Conservation (phyloP, 2,329 filamentous ascomycete species). For the Gnomoniopsis sp. region DNA sequence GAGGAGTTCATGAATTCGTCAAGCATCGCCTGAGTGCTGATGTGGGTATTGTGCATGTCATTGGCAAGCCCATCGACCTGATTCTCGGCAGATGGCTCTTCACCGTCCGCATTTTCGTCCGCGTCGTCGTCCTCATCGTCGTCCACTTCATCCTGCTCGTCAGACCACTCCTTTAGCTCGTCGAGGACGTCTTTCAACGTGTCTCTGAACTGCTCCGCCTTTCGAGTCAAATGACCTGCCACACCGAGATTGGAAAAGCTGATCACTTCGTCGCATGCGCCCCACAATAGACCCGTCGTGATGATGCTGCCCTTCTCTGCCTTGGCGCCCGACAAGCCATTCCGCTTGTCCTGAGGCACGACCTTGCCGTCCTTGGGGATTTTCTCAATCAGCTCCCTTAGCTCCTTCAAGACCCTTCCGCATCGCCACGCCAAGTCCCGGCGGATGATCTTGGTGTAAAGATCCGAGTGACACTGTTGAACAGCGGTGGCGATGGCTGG, state of each 20-base stretch:
- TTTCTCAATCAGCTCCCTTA: slow-evolving; percentile 56
- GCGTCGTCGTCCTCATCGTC: slow-evolving; percentile 47
- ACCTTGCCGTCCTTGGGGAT: slow-evolving; percentile 59
- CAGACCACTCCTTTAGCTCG: slow-evolving; percentile 85
- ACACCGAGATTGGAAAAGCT: slow-evolving; percentile 65
- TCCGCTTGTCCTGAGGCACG: slow-evolving; percentile 44
- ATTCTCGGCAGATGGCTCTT: slow-evolving; percentile 31
- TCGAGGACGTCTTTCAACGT: slow-evolving; percentile 78
- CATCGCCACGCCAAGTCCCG: slow-evolving; percentile 60
- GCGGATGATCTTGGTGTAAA: slow-evolving; percentile 62
- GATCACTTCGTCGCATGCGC: slow-evolving; percentile 71
- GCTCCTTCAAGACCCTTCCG: slow-evolving; percentile 58
- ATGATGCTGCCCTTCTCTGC: slow-evolving; percentile 52
- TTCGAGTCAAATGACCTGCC: slow-evolving; percentile 65
- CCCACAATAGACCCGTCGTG: slow-evolving; percentile 77
- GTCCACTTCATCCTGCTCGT: slow-evolving; percentile 64
- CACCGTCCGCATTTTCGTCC: slow-evolving; percentile 35
- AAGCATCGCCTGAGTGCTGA: slow-evolving; percentile 53
- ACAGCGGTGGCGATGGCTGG: slow-evolving; percentile 71
- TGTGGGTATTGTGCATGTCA: slow-evolving; percentile 27
- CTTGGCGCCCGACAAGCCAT: slow-evolving; percentile 31
- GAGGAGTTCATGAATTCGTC: slow-evolving; percentile 66
- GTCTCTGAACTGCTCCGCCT: slow-evolving; percentile 70
- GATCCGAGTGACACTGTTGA: slow-evolving; percentile 58
- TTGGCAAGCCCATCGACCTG: slow-evolving; percentile 38